Base-by-base conservation (phyloP, 768 basidiomycete genomes). In the Auriscalpium microsporum region DNA sequence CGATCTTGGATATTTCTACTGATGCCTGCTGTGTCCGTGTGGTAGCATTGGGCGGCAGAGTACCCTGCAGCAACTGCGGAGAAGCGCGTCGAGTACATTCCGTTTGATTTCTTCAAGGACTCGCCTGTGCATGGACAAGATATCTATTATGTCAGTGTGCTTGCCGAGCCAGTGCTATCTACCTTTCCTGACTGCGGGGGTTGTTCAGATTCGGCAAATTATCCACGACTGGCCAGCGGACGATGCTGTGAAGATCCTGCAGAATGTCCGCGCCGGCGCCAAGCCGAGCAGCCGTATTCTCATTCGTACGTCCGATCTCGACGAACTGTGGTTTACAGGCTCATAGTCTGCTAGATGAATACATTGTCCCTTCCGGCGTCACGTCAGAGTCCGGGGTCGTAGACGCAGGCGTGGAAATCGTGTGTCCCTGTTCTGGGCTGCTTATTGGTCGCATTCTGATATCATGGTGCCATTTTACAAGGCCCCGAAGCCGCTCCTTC, bases 211-310 rank as follows among this genome's bases (percentile, higher is more conserved):
- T 23, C 17, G 34, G 48, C 53, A 65, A 49, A 65, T 68, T 44
- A 61, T 67, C 19, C 72, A 72, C 45, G 64, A 74, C 56, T 74
- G 71, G 73, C 69, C 70, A 10, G 65, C 71, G 23, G 62, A 63
- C 1, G 68, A 72, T 28, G 68, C 65, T 40, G 37, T 66, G 17
- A 58, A 44, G 2, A 71, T 74, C 48, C 54, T 73, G 37, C 62
- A 57, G 33, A 69, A 66, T 46, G 52, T 73, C 3, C 57, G 61
- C 8, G 59, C 50, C 13, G 68, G 65, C 5, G 66, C 73, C 68
- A 56, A 23, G 10, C 63, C 68, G 0, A 37, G 60, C n/a, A 69
- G 68, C 53, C 63, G 65, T 4, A 19, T 74, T 38, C 52, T 74
- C 11, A 68, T 74, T n/a, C 67, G 71, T 72, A 35, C 21, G 70